Evolutionary conservation across 1,139 yeast species (phyloP), one percentile per base, ranked within the genome.

Genomic region (Yamadazyma songkhlaensis): DNA sequence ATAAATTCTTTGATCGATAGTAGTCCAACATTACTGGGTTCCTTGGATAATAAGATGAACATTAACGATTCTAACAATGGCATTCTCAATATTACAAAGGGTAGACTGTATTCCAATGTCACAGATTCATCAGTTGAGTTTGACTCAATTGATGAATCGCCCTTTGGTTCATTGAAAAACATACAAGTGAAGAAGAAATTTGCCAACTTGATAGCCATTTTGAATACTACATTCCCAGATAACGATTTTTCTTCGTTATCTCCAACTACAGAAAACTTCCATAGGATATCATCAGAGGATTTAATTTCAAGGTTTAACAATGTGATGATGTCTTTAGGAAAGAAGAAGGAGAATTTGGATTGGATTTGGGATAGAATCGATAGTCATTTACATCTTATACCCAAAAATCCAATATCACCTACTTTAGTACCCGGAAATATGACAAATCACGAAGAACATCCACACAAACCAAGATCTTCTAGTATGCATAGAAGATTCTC

Each of bases 201-300:
- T 68, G 94, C 97, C 0, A 87, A 90, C 57, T 67, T 92, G 39
- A 86, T 92, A 42, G 94, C 95, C 2, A 90, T 92, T 26, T 70
- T 92, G 38, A 92, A 92, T 59, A 87, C 95, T 9, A 83, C 95
- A 1, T 92, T 87, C 55, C 97, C 98, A 0, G 98, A 92, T 57
- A 96, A 92, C 55, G 98, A 92, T 55, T 92, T 90, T 53, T 78
- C 95, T 10, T 77, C 82, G 25, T 74, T 92, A 43, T 90, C 88
- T 55, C 98, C 98, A 2, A 78, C 83, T 13, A 89, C 88, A 47
- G 95, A 92, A 36, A 71, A 71, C 44, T 71, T 71, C 40, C 72
- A 64, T 43, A 53, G 62, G 40, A 54, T 71, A 15, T 64, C 68
- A 65, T 50, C 59, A 8, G 64, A 80, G 37, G 75, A 77, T 26